Evolutionary conservation across 495 filamentous ascomycete genomes (phyloP), one percentile per base, ranked within the genome.

Genomic region (Tuber umbilicatum): DNA sequence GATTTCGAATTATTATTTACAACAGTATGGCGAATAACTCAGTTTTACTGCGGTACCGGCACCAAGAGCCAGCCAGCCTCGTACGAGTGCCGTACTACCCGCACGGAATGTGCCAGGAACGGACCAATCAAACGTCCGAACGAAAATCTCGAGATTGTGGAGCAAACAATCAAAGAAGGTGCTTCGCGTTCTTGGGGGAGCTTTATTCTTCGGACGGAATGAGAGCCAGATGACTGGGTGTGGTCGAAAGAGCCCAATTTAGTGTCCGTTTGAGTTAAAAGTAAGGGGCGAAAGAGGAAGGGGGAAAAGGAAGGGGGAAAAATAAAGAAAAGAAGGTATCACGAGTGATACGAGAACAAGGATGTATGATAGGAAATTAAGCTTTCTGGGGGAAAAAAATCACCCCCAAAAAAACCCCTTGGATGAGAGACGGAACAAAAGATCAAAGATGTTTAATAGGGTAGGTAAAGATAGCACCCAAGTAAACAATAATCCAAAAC

Each of bases 221-320:
- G 84, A 86, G 85, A 85, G 85, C 85, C 83, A 84, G 83, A 85
- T 83, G 81, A 83, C 85, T 85, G 80, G 69, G 79, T 73, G 68
- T 74, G 75, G 81, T 83, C 82, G 76, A 84, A 85, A 82, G 81
- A 87, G 81, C 86, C 85, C 85, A 86, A 85, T 86, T 86, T 86
- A 79, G 81, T 83, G 83, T 85, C 86, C 85, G 83, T 78, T 27
- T 69, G 72, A 60, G 69, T 37, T 43, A 39, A 40, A 68, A 70
- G 50, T 38, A 42, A 38, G 42, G 71, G 67, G 38, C 50, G 39
- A 55, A 39, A 55, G 42, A 47, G 37, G 50, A 38, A 42, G 31
- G 71, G 27, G 23, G 40, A 41, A 45, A 69, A 47, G 37, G 50
- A 38, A 42, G 31, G 71, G 27, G 23, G 40, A 41, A 45, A n/a